Percentiles rank a stretch among this genome's conserved stretches.
Conservation (phyloP, 139 green algal species). For the Chlorella sp. region DNA sequence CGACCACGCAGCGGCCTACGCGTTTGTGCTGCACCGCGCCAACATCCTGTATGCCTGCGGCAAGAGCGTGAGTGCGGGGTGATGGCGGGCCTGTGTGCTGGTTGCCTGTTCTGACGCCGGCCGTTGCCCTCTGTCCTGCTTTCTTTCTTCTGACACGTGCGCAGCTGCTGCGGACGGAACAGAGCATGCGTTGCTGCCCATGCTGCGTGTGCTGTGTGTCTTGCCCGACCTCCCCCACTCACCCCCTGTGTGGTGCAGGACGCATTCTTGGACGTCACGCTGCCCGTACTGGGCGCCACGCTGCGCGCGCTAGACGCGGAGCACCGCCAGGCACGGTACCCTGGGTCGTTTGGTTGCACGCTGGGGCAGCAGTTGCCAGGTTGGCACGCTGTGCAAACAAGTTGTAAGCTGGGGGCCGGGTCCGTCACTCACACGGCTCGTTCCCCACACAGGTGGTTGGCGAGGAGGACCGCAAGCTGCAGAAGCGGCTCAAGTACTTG, state of each 20-base stretch:
- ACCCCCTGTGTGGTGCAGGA: neutral
- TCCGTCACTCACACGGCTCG: neutral
- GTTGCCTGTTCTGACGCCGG: no score
- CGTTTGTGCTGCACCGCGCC: conserved; percentile 24
- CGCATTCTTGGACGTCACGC: conserved; percentile 40
- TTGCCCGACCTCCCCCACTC: neutral
- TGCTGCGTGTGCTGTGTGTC: neutral
- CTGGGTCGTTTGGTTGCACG: no score
- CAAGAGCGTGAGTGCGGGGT: conserved; percentile 16
- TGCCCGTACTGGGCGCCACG: conserved; percentile 47
- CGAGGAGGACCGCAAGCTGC: conserved; percentile 29
- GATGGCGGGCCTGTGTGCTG: no score
- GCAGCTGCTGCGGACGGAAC: neutral
- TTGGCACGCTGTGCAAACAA: no score
- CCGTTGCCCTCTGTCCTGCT: no score
- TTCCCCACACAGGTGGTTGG: neutral
- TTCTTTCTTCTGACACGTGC: no score
- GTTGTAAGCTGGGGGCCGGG: no score
- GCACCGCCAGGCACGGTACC: neutral
- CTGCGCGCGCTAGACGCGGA: conserved; percentile 42
- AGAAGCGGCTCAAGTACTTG: conserved; percentile 34
- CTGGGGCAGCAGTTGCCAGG: no score
- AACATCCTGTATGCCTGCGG: conserved; percentile 32
- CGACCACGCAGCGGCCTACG: conserved; percentile 11
- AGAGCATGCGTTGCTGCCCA: no score